phyloP scores from a whole-genome alignment of 768 basidiomycete genomes.

The Tricholoma hemisulphureum region DNA sequence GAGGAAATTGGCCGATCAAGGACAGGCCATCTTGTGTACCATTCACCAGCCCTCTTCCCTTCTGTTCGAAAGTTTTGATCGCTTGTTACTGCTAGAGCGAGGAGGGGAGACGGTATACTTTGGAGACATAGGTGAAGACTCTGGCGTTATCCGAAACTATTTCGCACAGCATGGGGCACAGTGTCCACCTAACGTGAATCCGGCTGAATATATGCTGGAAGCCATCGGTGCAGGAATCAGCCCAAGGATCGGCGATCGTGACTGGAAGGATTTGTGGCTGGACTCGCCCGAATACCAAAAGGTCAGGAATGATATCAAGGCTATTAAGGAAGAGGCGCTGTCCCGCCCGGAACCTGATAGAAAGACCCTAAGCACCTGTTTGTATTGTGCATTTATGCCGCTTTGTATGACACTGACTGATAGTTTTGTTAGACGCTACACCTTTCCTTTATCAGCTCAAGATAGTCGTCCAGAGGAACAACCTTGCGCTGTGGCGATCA shows the following conservation, averaged over 20 bases:
- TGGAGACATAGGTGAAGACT: slow-evolving; percentile 80
- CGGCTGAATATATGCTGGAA: slow-evolving; percentile 76
- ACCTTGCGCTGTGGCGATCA: slow-evolving; percentile 73
- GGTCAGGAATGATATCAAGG: slow-evolving; percentile 42
- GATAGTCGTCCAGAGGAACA: slow-evolving; percentile 65
- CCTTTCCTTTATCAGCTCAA: slow-evolving; percentile 73
- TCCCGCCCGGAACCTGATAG: slow-evolving; percentile 40
- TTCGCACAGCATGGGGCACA: slow-evolving; percentile 71
- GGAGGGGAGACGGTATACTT: slow-evolving; percentile 95
- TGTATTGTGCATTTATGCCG: slow-evolving; percentile 15
- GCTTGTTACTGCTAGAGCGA: slow-evolving; percentile 61
- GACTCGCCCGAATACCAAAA: slow-evolving; percentile 59
- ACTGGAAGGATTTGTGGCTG: slow-evolving; percentile 87
- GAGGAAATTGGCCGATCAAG: slow-evolving; percentile 77
- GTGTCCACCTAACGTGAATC: slow-evolving; percentile 78
- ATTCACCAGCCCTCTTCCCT: slow-evolving; percentile 88
- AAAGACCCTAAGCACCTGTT: slow-evolving; percentile 47
- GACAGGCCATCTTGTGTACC: slow-evolving; percentile 88
- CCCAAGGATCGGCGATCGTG: slow-evolving; percentile 68
- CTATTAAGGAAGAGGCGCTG: slow-evolving; percentile 48
- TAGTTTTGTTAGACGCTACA: slow-evolving; percentile 58
- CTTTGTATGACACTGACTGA: neutral
- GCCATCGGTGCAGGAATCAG: slow-evolving; percentile 85
- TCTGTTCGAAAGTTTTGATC: slow-evolving; percentile 85
- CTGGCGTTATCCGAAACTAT: slow-evolving; percentile 66